Evolutionary conservation across 805 yeast species (phyloP), one percentile per base, ranked within the genome.

Genomic region (Candida endomychidarum): DNA sequence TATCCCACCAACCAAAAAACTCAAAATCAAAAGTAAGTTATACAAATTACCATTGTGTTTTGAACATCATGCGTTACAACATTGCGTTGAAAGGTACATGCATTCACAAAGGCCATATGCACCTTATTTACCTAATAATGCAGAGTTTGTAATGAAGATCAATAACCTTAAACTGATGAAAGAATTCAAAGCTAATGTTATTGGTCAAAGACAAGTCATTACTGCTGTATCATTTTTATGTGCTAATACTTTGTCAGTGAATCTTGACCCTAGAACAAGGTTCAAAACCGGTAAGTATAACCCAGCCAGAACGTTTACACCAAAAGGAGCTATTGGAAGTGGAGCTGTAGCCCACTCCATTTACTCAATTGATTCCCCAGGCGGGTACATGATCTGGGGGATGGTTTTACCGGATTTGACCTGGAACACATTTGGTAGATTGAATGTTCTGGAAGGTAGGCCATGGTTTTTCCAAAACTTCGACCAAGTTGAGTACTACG

Each of bases 321-420:
- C 96, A 24, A 87, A 88, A 58, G 99, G 99, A 50, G 85, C 93
- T 22, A 96, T 91, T 45, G 99, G 99, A 54, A 83, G 93, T 58
- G 99, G 98, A 48, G 97, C 98, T 52, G 88, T 86, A 86, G 90
- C 89, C 74, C 88, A 91, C 96, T 91, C 97, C 67, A 90, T 91
- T 52, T 91, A 91, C 64, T 87, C 97, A 18, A 89, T 91, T 88
- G 93, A 87, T 49, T 87, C 96, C 19, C 99, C 99, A 35, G 99
- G 99, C 66, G 99, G 99, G 23, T 91, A 91, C 65, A 97, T 90
- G 70, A 75, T 91, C 12, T 45, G 48, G 48, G 48, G 41, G 50
- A 89, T 89, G 50, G 99, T 97, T 41, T 80, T 98, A 57, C 93
- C 48, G 15, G 54, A 52, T 38, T 49, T 53, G 37, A 55, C 56